Evolutionary conservation across 2,329 filamentous ascomycete species (phyloP).

Genomic region (Cordyceps militaris): DNA sequence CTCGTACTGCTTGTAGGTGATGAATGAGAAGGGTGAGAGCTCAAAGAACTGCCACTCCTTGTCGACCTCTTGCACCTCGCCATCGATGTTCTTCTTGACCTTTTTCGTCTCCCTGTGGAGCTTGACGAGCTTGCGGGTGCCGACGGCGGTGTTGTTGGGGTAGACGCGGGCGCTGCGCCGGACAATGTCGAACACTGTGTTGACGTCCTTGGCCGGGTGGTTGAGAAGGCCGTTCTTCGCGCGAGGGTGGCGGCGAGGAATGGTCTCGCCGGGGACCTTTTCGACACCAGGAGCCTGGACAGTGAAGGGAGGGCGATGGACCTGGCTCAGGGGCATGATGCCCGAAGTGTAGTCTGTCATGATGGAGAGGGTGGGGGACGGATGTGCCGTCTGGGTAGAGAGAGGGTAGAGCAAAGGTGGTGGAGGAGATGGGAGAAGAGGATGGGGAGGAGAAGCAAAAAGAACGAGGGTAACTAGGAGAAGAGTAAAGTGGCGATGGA

Average conservation of each 20-base stretch:
- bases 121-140: conserved; percentile 65
- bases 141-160: conserved; percentile 58
- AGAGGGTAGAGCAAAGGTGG: neutral
- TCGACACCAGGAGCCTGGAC: conserved; percentile 62
- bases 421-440: neutral
- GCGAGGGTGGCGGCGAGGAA: conserved; percentile 66
- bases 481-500: neutral
- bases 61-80: conserved; percentile 69
- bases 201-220: conserved; percentile 60
- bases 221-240: conserved; percentile 64
- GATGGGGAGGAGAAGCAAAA: neutral
- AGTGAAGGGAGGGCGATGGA: conserved; percentile 67
- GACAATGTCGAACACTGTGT: conserved; percentile 74
- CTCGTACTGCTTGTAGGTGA: conserved; percentile 75
- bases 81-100: conserved; percentile 81
- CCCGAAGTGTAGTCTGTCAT: conserved; percentile 36
- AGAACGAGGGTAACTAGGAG: neutral
- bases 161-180: conserved; percentile 58
- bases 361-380: neutral
- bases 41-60: conserved; percentile 92
- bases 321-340: conserved; percentile 47
- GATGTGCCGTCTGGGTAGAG: neutral
- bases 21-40: conserved; percentile 68
- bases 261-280: conserved; percentile 72
- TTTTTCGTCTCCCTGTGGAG: conserved; percentile 81